Percentiles rank a stretch among this genome's conserved stretches.
Evolutionary conservation across 2,329 filamentous ascomycete genomes (phyloP).

Genomic region (Pseudogymnoascus sp.): DNA sequence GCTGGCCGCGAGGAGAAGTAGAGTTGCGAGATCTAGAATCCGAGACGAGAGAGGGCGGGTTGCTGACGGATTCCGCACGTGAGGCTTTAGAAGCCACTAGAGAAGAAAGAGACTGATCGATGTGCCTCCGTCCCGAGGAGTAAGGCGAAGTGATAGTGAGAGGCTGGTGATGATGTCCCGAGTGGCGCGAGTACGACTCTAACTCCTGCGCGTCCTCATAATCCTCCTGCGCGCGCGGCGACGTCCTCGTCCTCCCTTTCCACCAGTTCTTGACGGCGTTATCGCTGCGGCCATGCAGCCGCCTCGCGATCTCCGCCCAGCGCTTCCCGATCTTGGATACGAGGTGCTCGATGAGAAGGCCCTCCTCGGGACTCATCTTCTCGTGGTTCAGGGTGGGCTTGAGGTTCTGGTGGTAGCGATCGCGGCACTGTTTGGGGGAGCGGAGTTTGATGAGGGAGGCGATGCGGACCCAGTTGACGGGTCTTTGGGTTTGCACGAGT

Average conservation of each 20-base stretch:
- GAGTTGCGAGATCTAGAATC: constrained; percentile 60
- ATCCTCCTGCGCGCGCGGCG: constrained; percentile 17
- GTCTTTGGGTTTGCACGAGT: constrained; percentile 63
- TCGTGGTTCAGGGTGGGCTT: constrained; percentile 68
- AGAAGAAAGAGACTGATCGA: constrained; percentile 55
- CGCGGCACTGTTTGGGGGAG: constrained; percentile 89
- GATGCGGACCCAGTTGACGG: constrained; percentile 87
- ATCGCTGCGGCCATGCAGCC: constrained; percentile 77
- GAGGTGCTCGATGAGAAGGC: constrained; percentile 65
- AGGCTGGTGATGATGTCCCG: constrained; percentile 10
- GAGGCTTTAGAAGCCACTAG: constrained; percentile 59
- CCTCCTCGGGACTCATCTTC: constrained; percentile 67
- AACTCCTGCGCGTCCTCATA: constrained; percentile 27
- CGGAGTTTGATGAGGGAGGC: constrained; percentile 67
- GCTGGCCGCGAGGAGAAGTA: constrained; percentile 42
- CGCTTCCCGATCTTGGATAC: constrained; percentile 74
- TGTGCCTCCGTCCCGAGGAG: constrained; percentile 32
- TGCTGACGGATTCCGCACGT: constrained; percentile 47
- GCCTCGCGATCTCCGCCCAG: constrained; percentile 87
- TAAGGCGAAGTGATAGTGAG: constrained; percentile 21
- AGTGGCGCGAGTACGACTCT: constrained; percentile 27
- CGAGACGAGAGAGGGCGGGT: constrained; percentile 62
- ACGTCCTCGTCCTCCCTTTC: constrained; percentile 57
- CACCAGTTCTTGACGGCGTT: constrained; percentile 98
- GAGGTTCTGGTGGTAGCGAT: constrained; percentile 89